A percentile compares a stretch with the other conserved stretches of the same genome.
Evolutionary conservation across 1,284 basidiomycete genomes (phyloP).

Genomic region (Rhodotorula sp.): DNA sequence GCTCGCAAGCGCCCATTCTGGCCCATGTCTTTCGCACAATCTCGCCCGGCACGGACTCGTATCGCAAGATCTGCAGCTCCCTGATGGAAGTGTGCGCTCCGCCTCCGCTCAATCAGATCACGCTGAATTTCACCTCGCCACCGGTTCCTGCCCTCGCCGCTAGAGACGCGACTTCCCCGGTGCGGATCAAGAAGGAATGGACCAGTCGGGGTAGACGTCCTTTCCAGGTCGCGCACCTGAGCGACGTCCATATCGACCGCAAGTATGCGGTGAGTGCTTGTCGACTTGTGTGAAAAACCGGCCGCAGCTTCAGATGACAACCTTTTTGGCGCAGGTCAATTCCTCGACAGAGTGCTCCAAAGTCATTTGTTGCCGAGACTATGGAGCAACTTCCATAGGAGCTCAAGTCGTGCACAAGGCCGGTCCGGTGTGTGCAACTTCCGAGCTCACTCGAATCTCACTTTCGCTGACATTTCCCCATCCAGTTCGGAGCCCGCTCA

Average conservation of each 20-base stretch:
- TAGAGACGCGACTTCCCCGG: not conserved
- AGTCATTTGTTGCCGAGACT: constrained; percentile 58
- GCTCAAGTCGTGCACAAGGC: not conserved
- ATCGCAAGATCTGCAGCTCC: constrained; percentile 59
- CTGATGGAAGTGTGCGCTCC: constrained; percentile 59
- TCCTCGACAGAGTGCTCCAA: constrained; percentile 60
- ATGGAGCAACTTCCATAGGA: constrained; percentile 29
- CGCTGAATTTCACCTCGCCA: constrained; percentile 12
- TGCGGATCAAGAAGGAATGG: not conserved
- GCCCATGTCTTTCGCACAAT: constrained; percentile 61
- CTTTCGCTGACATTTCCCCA: not conserved
- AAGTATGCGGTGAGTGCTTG: constrained; percentile 46
- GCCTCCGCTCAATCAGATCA: constrained; percentile 32
- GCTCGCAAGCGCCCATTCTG: constrained; percentile 59
- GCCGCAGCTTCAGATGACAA: not conserved
- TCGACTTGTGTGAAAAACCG: not conserved
- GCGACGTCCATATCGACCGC: constrained; percentile 46
- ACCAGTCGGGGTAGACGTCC: constrained; percentile 17
- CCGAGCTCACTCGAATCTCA: not conserved
- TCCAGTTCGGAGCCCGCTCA: not conserved
- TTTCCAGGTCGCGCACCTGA: constrained; percentile 45
- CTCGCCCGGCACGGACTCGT: constrained; percentile 54
- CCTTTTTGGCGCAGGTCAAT: constrained; percentile 46
- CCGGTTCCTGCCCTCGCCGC: not conserved
- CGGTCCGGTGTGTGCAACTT: not conserved